These are phyloP conservation scores for Wallacemonas sp. DNA, from an alignment of 208 protist species.

Conservation along the genomic window DNA sequence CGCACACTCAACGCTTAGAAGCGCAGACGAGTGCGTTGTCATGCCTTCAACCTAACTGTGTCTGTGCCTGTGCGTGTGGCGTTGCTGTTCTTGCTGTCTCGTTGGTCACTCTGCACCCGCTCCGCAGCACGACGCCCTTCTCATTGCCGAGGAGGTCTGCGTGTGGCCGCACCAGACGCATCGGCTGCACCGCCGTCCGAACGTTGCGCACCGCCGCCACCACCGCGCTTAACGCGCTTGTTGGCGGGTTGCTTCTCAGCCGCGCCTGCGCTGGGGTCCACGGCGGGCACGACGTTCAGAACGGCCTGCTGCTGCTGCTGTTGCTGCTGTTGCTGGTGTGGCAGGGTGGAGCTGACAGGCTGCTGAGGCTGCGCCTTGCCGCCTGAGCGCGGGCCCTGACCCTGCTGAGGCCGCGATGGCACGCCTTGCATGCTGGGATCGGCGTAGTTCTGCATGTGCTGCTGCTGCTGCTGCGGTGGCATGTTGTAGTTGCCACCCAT, in stretches of 20 bases:
- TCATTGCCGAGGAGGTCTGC: background rate
- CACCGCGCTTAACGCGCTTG: conserved; percentile 55
- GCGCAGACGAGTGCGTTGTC: no score
- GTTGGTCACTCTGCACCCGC: background rate
- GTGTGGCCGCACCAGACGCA: conserved; percentile 4
- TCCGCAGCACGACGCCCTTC: background rate
- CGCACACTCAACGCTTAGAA: no score
- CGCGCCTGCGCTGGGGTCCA: conserved; percentile 42
- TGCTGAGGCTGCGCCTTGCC: conserved; percentile 27
- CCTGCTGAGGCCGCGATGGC: conserved; percentile 17
- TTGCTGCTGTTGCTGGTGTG: conserved; percentile 26
- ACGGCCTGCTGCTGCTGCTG: conserved; percentile 21
- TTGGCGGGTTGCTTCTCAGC: conserved; percentile 28
- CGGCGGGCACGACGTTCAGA: conserved; percentile 35
- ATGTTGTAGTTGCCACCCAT: conserved; percentile 20
- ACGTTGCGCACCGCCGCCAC: conserved; percentile 32
- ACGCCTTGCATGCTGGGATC: conserved; percentile 29
- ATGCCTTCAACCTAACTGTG: no score
- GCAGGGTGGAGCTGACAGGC: conserved; percentile 15
- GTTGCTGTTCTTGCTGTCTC: background rate
- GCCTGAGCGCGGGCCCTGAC: conserved; percentile 23
- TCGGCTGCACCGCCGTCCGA: conserved; percentile 20
- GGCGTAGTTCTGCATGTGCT: conserved; percentile 24
- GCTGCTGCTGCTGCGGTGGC: conserved; percentile 43
- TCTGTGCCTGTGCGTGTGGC: no score